phyloP scores from a whole-genome alignment of 495 filamentous ascomycete species.

The Penicillium angulare region DNA sequence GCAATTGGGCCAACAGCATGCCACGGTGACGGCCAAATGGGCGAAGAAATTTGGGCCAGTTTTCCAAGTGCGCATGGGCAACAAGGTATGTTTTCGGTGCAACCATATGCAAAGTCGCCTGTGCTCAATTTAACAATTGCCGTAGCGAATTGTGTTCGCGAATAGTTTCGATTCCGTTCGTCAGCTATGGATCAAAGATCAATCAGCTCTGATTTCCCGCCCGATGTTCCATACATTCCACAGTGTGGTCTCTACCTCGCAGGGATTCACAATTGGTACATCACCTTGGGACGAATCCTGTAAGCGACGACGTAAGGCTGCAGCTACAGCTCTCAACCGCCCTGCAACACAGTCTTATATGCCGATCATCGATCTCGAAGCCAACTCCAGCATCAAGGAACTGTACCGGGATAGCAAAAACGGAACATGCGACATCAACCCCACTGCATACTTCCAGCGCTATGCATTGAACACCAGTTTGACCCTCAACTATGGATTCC shows the following conservation, averaged over 20 bases:
- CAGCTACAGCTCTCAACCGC: conserved; percentile 66
- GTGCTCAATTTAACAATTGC: not conserved
- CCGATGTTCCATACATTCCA: conserved; percentile 73
- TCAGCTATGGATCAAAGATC: conserved; percentile 70
- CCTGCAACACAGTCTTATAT: conserved; percentile 66
- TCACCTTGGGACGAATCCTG: conserved; percentile 74
- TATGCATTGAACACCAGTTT: conserved; percentile 66
- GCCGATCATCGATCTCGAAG: conserved; percentile 70
- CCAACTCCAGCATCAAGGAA: conserved; percentile 62
- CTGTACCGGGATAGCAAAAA: conserved; percentile 55
- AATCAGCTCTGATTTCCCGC: conserved; percentile 66
- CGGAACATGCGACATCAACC: conserved; percentile 61
- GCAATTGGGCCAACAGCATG: conserved; percentile 57
- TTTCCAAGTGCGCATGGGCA: conserved; percentile 66
- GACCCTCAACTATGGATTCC: conserved; percentile 65
- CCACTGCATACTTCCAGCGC: conserved; percentile 63
- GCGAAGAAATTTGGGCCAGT: conserved; percentile 63
- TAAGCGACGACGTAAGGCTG: conserved; percentile 68
- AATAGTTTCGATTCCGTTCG: conserved; percentile 68
- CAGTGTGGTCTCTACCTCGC: conserved; percentile 64
- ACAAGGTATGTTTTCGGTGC: conserved; percentile 42
- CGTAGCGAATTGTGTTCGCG: conserved; percentile 64
- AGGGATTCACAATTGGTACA: conserved; percentile 72
- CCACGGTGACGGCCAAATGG: conserved; percentile 51
- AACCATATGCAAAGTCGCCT: not conserved